Evolutionary conservation across 805 yeast genomes (phyloP).

Genomic region (Teunomyces stri): DNA sequence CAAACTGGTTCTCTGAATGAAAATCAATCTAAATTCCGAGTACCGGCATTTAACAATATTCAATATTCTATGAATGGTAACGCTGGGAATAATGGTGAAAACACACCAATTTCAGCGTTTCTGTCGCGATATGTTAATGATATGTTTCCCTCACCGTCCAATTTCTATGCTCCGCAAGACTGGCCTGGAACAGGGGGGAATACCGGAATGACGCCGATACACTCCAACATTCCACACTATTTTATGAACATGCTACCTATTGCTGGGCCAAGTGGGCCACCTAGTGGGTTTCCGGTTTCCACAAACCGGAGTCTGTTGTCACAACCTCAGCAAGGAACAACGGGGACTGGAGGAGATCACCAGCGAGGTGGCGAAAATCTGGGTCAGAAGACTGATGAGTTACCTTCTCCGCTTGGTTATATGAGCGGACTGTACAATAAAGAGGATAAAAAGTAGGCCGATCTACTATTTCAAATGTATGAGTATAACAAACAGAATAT

Average conservation of each 20-base stretch:
- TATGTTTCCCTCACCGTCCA: constrained; percentile 79
- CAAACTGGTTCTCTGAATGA: neutral
- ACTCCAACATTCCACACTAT: constrained; percentile 32
- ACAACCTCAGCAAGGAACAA: neutral
- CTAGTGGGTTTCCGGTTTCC: neutral
- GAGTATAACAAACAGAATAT: neutral
- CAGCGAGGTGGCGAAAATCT: neutral
- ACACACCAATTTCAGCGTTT: constrained; percentile 67
- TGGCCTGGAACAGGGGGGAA: constrained; percentile 31
- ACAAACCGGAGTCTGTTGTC: neutral
- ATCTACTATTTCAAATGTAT: constrained; percentile 1
- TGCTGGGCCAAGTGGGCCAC: constrained; percentile 13
- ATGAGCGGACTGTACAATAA: constrained; percentile 10
- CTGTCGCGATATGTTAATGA: constrained; percentile 73
- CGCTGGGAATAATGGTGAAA: constrained; percentile 44
- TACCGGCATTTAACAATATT: constrained; percentile 7
- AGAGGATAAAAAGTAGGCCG: neutral
- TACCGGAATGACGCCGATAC: constrained; percentile 39
- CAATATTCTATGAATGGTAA: constrained; percentile 5
- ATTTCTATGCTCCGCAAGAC: constrained; percentile 57
- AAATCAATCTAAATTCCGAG: neutral
- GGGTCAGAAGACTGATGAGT: constrained; percentile 6
- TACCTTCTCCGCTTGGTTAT: constrained; percentile 23
- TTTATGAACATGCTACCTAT: constrained; percentile 34
- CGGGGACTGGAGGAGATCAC: neutral